A percentile compares a stretch with the other conserved stretches of the same genome.
Evolutionary conservation across 805 yeast species (phyloP).

Genomic region (Clavispora phyllophila): DNA sequence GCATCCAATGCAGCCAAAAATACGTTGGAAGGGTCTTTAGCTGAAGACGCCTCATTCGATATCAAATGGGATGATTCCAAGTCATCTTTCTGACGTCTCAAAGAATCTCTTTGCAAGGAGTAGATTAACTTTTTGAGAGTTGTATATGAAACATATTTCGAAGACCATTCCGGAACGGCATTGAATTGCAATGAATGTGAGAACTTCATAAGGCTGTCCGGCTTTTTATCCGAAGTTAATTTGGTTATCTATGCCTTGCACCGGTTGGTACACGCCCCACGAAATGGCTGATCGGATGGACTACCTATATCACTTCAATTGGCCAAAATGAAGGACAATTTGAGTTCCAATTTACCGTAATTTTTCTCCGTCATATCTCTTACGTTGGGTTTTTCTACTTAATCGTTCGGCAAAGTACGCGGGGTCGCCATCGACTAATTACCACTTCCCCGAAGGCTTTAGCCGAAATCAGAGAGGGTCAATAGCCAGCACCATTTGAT

Average conservation of each 20-base stretch:
- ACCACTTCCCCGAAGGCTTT: too few relatives aligned
- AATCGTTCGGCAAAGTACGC: too few relatives aligned
- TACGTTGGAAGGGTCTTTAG: constrained; percentile 46
- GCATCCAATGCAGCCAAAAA: constrained; percentile 70
- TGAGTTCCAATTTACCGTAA: too few relatives aligned
- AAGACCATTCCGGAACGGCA: constrained; percentile 98
- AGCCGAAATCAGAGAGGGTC: too few relatives aligned
- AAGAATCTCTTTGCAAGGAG: constrained; percentile 64
- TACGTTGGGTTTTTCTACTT: too few relatives aligned
- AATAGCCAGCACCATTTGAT: too few relatives aligned
- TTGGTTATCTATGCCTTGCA: not conserved
- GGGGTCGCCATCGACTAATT: too few relatives aligned
- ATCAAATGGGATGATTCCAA: constrained; percentile 27
- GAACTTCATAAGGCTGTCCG: constrained; percentile 69
- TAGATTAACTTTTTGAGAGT: constrained; percentile 81
- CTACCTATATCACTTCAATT: too few relatives aligned
- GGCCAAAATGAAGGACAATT: too few relatives aligned
- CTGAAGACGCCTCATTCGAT: constrained; percentile 21
- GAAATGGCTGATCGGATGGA: too few relatives aligned
- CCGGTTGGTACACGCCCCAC: not conserved
- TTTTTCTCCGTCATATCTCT: too few relatives aligned
- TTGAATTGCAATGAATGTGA: constrained; percentile 92
- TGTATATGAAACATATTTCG: constrained; percentile 86
- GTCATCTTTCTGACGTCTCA: constrained; percentile 23
- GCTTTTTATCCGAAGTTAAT: not conserved